Base-by-base conservation (phyloP, 495 filamentous ascomycete genomes). In the Aspergillus bridgeri region DNA sequence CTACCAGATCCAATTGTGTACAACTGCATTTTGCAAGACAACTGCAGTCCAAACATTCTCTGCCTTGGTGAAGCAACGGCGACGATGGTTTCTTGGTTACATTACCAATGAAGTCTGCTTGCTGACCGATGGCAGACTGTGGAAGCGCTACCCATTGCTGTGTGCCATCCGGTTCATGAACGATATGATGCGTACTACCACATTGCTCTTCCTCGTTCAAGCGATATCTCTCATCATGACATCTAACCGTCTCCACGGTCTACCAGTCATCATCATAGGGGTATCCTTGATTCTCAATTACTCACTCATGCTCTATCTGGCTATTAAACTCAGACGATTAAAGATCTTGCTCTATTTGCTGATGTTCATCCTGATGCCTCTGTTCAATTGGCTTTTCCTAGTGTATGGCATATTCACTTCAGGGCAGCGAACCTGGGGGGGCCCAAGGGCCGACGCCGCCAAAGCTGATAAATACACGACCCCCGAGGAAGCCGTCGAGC, bases 361-460 rank as follows among this genome's bases (percentile, higher is more conserved):
- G 54, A 96, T 98, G 92, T 98, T 98, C 67, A 71, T 96, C 51
- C 67, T 97, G 57, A 97, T 96, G 66, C 94, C 94, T 0, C 96
- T 97, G 68, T 93, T 98, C 81, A 98, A 98, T 72, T 98, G 94
- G 94, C 80, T 91, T 42, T 98, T 98, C 75, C 96, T 96, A 89
- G 88, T 96, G 9, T 87, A 88, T 60, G 84, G 85, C 20, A 86
- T 87, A 51, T 96, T 96, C 69, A 98, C 94, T 5, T 92, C 94
- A 20, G 92, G 93, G 20, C 91, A 97, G 68, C 82, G 94, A 38
- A 98, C 94, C 5, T 98, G 94, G 94, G 94, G 94, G 61, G 94
- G 94, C 5, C 94, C 94, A 20, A 83, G 94, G 60, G 92, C 92
- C 0, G 94, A 98, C 72, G 93, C 94, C 25, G 91, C 90, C 42